Conservation (phyloP, 495 filamentous ascomycete genomes). For the Evansstolkia leycettana region DNA sequence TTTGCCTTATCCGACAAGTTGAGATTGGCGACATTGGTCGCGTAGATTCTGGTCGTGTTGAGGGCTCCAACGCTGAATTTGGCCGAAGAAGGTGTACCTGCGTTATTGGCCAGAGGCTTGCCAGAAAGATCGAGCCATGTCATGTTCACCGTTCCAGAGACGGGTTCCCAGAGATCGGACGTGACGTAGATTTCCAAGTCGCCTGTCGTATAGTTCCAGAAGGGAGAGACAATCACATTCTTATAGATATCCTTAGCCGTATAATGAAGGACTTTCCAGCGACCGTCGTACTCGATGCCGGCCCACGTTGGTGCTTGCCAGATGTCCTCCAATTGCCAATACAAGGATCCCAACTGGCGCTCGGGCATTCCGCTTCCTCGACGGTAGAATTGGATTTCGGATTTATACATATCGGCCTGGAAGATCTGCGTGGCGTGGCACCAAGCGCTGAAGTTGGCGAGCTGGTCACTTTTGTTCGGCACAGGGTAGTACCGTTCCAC, state of each 20-base stretch:
- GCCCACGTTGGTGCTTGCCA: constrained; percentile 62
- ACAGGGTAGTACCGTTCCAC: constrained; percentile 48
- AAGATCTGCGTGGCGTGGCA: constrained; percentile 55
- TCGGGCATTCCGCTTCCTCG: constrained; percentile 47
- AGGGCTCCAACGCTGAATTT: constrained; percentile 45
- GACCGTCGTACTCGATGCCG: constrained; percentile 48
- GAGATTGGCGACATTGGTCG: constrained; percentile 24
- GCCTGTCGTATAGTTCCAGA: constrained; percentile 43
- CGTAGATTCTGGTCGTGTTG: constrained; percentile 46
- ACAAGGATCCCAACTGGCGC: constrained; percentile 49
- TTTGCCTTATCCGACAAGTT: constrained; percentile 25
- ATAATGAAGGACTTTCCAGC: constrained; percentile 57
- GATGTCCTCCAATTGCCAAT: constrained; percentile 62
- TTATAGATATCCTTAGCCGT: constrained; percentile 48
- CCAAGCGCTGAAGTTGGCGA: constrained; percentile 60
- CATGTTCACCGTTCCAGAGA: constrained; percentile 20
- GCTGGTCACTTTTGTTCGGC: constrained; percentile 41
- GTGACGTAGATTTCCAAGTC: constrained; percentile 48
- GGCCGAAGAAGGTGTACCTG: constrained; percentile 15
- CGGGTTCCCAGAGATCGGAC: constrained; percentile 29
- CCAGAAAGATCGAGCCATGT: constrained; percentile 32
- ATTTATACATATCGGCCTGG: constrained; percentile 54
- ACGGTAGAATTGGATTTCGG: constrained; percentile 54
- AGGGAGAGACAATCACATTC: constrained; percentile 48
- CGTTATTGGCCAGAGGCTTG: constrained; percentile 15